These are phyloP conservation scores for Rehmannia glutinosa DNA, from an alignment of 257 asterid species.

Conservation along the genomic window DNA sequence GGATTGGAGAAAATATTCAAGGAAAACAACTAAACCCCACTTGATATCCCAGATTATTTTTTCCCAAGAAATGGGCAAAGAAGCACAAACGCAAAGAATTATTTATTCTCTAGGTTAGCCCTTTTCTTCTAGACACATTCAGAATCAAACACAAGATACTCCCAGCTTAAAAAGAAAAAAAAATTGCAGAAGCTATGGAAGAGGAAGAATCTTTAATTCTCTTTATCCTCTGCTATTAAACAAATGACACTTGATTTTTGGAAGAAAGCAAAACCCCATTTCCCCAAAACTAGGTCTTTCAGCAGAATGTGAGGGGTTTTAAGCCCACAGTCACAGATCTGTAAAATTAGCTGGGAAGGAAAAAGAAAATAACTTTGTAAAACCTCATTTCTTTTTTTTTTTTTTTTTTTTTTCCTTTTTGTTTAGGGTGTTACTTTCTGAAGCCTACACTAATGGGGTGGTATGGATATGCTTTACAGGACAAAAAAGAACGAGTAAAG, in stretches of 20 bases:
- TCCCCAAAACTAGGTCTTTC: background rate
- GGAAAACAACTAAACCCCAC: slow-evolving; percentile 11
- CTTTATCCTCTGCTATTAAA: slow-evolving; percentile 4
- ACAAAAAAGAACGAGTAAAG: slow-evolving; percentile 5
- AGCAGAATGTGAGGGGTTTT: slow-evolving; percentile 23
- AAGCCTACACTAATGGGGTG: slow-evolving; percentile 19
- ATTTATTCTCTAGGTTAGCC: background rate
- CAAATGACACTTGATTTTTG: background rate
- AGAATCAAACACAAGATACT: background rate
- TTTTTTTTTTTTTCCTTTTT: background rate
- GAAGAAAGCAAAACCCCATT: slow-evolving; percentile 25
- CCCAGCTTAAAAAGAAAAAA: background rate
- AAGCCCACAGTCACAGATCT: slow-evolving; percentile 34
- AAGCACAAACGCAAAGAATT: slow-evolving; percentile 12
- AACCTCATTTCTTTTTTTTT: background rate
- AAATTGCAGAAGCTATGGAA: slow-evolving; percentile 6
- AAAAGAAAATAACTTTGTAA: background rate
- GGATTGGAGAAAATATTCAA: slow-evolving; percentile 4
- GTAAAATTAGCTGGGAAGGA: slow-evolving; percentile 19
- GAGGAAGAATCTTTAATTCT: slow-evolving; percentile 9
- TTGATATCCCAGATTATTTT: background rate
- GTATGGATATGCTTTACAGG: slow-evolving; percentile 30
- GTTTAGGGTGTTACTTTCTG: background rate
- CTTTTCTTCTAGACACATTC: background rate
- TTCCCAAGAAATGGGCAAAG: slow-evolving; percentile 1